Evolutionary conservation across 2,329 filamentous ascomycete genomes (phyloP).

Genomic region (Aspergillus brasiliensis): DNA sequence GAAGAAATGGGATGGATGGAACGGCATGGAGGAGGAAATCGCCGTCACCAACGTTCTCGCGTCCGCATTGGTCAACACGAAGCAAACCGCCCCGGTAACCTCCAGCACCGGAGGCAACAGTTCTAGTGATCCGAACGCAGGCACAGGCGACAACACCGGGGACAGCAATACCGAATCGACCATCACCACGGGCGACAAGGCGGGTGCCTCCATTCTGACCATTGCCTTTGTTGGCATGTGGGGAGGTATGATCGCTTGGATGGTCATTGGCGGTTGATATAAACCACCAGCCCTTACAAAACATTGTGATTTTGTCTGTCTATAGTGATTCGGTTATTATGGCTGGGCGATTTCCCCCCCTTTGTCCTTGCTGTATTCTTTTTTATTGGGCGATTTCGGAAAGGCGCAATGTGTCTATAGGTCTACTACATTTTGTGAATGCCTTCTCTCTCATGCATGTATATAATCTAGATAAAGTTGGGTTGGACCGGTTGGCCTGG

Average conservation of each 20-base stretch:
- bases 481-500: too few species aligned
- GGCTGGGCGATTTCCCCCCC: neutral
- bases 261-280: conserved; percentile 28
- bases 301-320: neutral
- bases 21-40: conserved; percentile 70
- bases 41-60: conserved; percentile 65
- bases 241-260: conserved; percentile 32
- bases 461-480: neutral
- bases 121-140: conserved; percentile 40
- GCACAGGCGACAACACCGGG: conserved; percentile 17
- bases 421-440: neutral
- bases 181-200: conserved; percentile 37
- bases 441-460: neutral
- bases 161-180: conserved; percentile 9
- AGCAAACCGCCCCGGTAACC: conserved; percentile 47
- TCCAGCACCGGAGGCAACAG: conserved; percentile 58
- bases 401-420: neutral
- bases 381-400: neutral
- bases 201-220: conserved; percentile 43
- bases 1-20: conserved; percentile 56
- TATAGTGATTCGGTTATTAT: neutral
- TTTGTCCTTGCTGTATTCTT: neutral
- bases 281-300: neutral
- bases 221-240: conserved; percentile 31
- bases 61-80: conserved; percentile 56